phyloP scores from a whole-genome alignment of 106 monocot genomes.

The Vanilla planifolia region DNA sequence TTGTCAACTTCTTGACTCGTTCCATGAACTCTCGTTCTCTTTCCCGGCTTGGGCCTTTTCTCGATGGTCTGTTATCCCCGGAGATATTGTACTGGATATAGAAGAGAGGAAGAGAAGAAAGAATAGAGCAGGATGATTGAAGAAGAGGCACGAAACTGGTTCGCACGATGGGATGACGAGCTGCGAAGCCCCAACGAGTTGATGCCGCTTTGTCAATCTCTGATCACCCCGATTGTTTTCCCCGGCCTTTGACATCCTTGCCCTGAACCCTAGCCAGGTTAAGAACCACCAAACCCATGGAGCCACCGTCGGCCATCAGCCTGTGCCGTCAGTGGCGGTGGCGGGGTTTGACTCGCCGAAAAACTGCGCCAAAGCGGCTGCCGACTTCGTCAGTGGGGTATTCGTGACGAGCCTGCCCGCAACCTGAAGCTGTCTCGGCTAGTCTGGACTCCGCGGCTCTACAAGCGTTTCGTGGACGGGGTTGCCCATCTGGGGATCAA shows the following conservation, averaged over 20 bases:
- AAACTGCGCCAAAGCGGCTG: not conserved
- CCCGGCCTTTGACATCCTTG: conserved; percentile 30
- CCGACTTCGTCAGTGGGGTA: conserved; percentile 5
- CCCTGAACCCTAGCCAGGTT: not conserved
- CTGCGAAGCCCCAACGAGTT: conserved; percentile 45
- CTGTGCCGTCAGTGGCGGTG: not conserved
- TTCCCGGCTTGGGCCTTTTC: too few species aligned
- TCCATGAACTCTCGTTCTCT: too few species aligned
- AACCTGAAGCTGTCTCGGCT: conserved; percentile 39
- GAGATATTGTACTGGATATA: too few species aligned
- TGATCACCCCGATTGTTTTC: conserved; percentile 46
- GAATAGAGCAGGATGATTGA: conserved; percentile 18
- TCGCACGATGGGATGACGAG: conserved; percentile 37
- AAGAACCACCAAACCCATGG: too few species aligned
- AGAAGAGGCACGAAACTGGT: conserved; percentile 36
- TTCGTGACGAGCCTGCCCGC: conserved; percentile 30
- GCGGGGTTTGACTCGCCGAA: not conserved
- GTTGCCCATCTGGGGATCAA: conserved; percentile 47
- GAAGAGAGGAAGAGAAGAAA: too few species aligned
- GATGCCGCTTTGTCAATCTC: conserved; percentile 42
- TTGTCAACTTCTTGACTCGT: too few species aligned
- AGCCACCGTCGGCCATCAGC: too few species aligned
- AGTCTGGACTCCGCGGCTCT: conserved; percentile 58
- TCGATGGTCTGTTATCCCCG: too few species aligned
- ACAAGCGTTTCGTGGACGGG: conserved; percentile 57